Evolutionary conservation across 208 protist species (phyloP).

Genomic region (Trypanosoma platydactyli): DNA sequence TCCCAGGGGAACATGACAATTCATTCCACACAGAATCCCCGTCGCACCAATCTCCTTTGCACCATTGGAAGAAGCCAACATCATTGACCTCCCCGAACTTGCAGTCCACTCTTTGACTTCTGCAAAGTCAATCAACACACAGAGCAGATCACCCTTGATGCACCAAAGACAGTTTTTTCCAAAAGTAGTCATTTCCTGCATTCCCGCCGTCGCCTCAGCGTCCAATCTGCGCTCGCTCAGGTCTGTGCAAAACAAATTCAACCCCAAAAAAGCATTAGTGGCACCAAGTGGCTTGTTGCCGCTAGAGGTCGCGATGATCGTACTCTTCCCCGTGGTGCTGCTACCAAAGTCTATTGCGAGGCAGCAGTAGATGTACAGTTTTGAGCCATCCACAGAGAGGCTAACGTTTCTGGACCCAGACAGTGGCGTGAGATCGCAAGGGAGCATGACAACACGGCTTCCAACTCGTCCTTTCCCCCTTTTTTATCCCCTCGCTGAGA

Average conservation of each 20-base stretch:
- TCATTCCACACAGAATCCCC: conserved; percentile 66
- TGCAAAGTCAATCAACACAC: conserved; percentile 64
- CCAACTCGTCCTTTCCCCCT: background rate
- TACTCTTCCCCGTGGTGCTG: conserved; percentile 65
- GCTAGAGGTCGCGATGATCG: conserved; percentile 65
- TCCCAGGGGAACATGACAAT: conserved; percentile 53
- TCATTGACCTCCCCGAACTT: conserved; percentile 60
- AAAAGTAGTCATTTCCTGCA: conserved; percentile 40
- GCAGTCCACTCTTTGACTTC: conserved; percentile 41
- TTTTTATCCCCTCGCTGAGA: background rate
- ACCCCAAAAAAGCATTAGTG: conserved; percentile 64
- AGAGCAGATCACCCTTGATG: conserved; percentile 38
- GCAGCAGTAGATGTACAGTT: conserved; percentile 63
- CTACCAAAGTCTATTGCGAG: conserved; percentile 55
- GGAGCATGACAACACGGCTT: background rate
- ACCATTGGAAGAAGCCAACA: conserved; percentile 67
- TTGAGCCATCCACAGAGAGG: conserved; percentile 28
- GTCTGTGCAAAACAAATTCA: conserved; percentile 79
- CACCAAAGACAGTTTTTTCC: conserved; percentile 57
- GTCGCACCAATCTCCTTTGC: conserved; percentile 72
- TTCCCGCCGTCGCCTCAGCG: conserved; percentile 20
- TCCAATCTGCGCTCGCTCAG: conserved; percentile 41
- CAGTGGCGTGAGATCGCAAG: conserved; percentile 23
- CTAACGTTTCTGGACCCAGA: conserved; percentile 60
- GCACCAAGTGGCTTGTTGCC: conserved; percentile 80